These are phyloP conservation scores for Psilocybe cubensis DNA, from an alignment of 768 basidiomycete genomes.

Conservation along the genomic window DNA sequence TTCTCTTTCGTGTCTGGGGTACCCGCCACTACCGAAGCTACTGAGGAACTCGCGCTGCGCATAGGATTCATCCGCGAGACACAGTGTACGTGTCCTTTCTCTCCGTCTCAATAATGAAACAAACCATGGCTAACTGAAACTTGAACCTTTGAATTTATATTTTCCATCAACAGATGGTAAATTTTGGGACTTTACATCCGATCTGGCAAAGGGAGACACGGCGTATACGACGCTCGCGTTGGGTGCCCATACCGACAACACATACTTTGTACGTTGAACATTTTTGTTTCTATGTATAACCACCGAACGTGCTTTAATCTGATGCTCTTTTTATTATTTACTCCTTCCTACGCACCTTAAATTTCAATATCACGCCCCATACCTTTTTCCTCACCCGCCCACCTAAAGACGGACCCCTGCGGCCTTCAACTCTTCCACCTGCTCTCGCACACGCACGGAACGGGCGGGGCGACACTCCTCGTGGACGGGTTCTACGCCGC, in stretches of 20 bases:
- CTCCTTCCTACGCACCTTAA: no score
- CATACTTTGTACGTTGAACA: conserved; percentile 66
- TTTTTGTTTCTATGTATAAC: not conserved
- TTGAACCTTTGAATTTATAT: no score
- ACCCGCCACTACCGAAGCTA: conserved; percentile 80
- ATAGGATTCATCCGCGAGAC: conserved; percentile 93
- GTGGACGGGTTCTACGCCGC: conserved; percentile 97
- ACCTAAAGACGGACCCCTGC: conserved; percentile 80
- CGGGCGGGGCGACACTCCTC: conserved; percentile 87
- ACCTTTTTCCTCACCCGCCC: no score
- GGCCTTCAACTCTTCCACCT: conserved; percentile 97
- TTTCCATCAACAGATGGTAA: conserved; percentile 70
- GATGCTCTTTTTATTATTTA: not conserved
- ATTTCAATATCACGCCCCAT: not conserved
- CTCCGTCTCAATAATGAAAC: not conserved
- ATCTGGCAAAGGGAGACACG: conserved; percentile 89
- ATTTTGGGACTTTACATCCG: conserved; percentile 97
- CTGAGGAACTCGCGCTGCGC: conserved; percentile 73
- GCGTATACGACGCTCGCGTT: conserved; percentile 92
- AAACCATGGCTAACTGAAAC: no score
- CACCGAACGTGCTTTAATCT: no score
- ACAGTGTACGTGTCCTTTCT: conserved; percentile 37
- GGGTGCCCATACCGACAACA: conserved; percentile 77
- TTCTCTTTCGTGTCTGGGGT: conserved; percentile 88
- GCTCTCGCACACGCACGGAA: conserved; percentile 78